Conservation (phyloP, 306 rosid genomes). For the Fragaria nilgerrensis region DNA sequence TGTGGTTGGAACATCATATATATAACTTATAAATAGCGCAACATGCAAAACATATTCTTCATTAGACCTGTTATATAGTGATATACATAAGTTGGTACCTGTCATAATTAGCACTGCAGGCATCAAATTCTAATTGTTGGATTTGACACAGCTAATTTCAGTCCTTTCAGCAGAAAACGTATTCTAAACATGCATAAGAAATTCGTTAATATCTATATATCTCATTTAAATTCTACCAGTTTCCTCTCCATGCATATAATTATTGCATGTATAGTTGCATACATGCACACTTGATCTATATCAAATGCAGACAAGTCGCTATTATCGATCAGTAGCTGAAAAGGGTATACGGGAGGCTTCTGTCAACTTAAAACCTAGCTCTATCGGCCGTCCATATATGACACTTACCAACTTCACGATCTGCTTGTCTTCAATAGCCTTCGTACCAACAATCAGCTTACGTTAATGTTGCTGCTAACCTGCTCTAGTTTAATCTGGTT, state of each 20-base stretch:
- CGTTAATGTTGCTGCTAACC: background rate
- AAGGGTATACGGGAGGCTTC: background rate
- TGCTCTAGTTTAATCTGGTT: background rate
- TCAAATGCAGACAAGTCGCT: background rate
- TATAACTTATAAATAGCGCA: background rate
- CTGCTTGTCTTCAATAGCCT: background rate
- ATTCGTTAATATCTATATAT: no score
- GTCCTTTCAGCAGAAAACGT: background rate
- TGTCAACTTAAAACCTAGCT: slow-evolving; percentile 11
- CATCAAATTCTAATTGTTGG: slow-evolving; percentile 11
- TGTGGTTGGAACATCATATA: background rate
- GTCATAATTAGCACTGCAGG: slow-evolving; percentile 28
- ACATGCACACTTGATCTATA: background rate
- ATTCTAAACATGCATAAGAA: no score
- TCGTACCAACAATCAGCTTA: background rate
- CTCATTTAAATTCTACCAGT: background rate
- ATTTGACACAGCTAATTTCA: background rate
- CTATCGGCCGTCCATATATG: background rate
- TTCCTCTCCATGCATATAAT: background rate
- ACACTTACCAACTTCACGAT: slow-evolving; percentile 27
- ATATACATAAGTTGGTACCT: slow-evolving; percentile 23
- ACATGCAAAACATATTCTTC: slow-evolving; percentile 6
- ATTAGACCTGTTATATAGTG: background rate
- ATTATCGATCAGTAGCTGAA: background rate
- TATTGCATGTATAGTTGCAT: background rate